Conservation (phyloP, 495 filamentous ascomycete species). For the Aspergillus heteromorphus region DNA sequence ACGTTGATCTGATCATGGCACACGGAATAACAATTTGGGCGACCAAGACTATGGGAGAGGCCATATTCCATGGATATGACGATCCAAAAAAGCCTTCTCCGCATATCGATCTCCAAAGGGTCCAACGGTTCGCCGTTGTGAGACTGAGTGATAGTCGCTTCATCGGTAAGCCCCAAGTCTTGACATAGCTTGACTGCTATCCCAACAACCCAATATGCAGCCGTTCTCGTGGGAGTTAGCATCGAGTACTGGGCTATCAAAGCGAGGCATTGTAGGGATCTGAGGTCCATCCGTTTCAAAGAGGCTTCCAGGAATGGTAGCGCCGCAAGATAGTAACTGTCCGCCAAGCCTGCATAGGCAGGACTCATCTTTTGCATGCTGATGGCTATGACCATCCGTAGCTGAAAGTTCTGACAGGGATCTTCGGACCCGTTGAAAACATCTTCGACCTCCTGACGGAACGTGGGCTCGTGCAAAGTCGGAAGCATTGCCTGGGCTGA, state of each 20-base stretch:
- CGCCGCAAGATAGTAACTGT: conserved; percentile 86
- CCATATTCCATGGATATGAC: conserved; percentile 81
- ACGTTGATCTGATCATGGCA: conserved; percentile 75
- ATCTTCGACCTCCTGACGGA: conserved; percentile 68
- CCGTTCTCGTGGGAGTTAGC: conserved; percentile 81
- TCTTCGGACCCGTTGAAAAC: conserved; percentile 72
- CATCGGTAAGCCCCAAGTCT: conserved; percentile 76
- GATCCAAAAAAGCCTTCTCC: conserved; percentile 80
- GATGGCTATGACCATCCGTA: conserved; percentile 86
- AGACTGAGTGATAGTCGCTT: conserved; percentile 68
- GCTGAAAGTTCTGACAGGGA: conserved; percentile 76
- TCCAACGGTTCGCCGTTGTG: conserved; percentile 45
- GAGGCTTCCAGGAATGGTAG: conserved; percentile 73
- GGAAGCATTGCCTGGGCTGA: conserved; percentile 82
- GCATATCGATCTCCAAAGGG: conserved; percentile 76
- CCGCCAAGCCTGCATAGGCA: conserved; percentile 76
- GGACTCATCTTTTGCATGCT: conserved; percentile 83
- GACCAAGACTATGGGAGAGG: conserved; percentile 76
- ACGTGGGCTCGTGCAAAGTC: conserved; percentile 74
- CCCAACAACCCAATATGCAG: conserved; percentile 86
- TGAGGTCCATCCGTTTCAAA: conserved; percentile 73
- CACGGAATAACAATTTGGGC: conserved; percentile 76
- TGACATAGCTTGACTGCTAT: conserved; percentile 80
- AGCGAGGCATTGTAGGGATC: conserved; percentile 82
- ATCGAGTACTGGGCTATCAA: conserved; percentile 89